Evolutionary conservation across 768 basidiomycete species (phyloP), one percentile per base, ranked within the genome.

Genomic region (Leucocoprinus leucothites): DNA sequence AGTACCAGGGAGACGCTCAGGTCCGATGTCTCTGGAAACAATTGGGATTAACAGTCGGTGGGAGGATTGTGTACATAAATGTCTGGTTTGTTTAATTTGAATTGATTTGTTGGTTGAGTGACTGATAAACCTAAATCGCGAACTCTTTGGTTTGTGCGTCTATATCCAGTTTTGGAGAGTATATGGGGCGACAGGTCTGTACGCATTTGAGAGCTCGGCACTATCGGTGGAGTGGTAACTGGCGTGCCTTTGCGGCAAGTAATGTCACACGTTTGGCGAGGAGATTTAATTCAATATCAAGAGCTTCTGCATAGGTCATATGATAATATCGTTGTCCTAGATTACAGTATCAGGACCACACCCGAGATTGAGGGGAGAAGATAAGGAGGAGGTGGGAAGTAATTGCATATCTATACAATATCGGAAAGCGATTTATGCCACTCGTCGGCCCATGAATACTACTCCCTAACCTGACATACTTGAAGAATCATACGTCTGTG

Each of bases 301-400:
- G 11, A 11, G 31, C 31, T 50, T 36, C 48, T 50, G 22, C 11
- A 26, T n/a, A 21, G 9, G 19, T 52, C 51, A 52, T 52, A 22
- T 52, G 51, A 52, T 25, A 42, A 11, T 18, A 34, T 11, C 43
- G 51, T 43, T 31, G 51, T 43, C 51, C 19, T 52, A 40, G 51
- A 42, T 11, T 44, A 38, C 25, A 52, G 51, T 41, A 34, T 26
- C 51, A 22, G 51, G 51, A 43, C 22, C 42, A 18, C 9, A 11
- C 26, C 24, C n/a, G 47, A 16, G 18, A 14, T 9, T 36, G 36
- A 50, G 36, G 1, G 18, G 22, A 9, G 35, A 7, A 40, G 14
- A 16, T 9, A 3, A 36, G n/a, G 48, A 36, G 18, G 18, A 40
- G 22, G 38, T 2, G n/a, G 31, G 31, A 31, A 31, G n/a, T n/a